Percentiles rank a stretch among this genome's conserved stretches.
phyloP scores from a whole-genome alignment of 2,329 filamentous ascomycete species.

The Alternaria tenuissima region DNA sequence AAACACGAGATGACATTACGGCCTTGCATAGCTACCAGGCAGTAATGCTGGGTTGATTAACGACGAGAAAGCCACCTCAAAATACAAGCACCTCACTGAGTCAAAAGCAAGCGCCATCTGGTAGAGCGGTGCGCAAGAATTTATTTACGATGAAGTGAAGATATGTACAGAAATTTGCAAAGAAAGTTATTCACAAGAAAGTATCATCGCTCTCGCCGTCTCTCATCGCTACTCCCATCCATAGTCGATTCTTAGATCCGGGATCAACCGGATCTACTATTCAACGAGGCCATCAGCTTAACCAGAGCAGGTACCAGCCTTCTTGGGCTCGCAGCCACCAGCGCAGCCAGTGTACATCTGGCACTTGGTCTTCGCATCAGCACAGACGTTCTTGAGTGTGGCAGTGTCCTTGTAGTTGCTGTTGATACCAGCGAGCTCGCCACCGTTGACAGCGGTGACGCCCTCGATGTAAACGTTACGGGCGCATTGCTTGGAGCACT shows the following conservation, averaged over 20 bases:
- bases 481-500: conserved; percentile 54
- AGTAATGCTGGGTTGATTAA: not conserved
- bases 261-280: not conserved
- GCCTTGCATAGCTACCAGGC: not conserved
- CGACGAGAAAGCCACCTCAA: not conserved
- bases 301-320: conserved; percentile 36
- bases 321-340: conserved; percentile 38
- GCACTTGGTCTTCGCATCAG: conserved; percentile 32
- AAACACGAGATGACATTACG: not conserved
- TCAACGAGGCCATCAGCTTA: conserved; percentile 4
- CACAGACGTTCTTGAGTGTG: conserved; percentile 44
- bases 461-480: conserved; percentile 56
- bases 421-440: conserved; percentile 58
- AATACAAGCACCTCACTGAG: not conserved
- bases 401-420: conserved; percentile 60
- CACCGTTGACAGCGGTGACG: conserved; percentile 51
- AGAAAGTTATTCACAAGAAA: not conserved
- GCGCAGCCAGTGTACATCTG: conserved; percentile 42
- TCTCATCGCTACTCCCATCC: not conserved
- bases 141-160: not conserved
- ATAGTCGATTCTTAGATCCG: not conserved
- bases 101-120: not conserved
- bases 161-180: conserved; percentile 8
- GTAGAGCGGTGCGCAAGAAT: not conserved
- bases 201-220: not conserved